phyloP scores from a whole-genome alignment of 495 filamentous ascomycete species.

The Aspergillus steynii region DNA sequence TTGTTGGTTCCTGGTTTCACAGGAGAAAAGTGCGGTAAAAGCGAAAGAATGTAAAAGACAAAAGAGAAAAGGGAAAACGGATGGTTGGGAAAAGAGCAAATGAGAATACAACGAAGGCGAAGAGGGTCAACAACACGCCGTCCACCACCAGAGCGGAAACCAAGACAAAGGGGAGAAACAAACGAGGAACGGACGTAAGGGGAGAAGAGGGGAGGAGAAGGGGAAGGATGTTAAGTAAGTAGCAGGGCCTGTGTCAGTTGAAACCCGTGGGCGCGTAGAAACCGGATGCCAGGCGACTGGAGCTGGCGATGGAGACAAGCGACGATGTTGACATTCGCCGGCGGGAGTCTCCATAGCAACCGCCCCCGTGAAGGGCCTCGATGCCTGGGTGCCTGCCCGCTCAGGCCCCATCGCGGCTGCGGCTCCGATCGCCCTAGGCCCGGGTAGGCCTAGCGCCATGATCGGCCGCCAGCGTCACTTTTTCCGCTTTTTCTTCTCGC shows the following conservation, averaged over 20 bases:
- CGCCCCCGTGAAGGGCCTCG: constrained; percentile 12
- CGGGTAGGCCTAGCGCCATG: constrained; percentile 20
- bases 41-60: constrained; percentile 22
- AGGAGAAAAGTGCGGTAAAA: constrained; percentile 20
- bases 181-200: constrained; percentile 17
- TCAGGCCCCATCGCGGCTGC: constrained; percentile 12
- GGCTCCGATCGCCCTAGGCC: constrained; percentile 33
- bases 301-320: constrained; percentile 2
- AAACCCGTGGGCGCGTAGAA: constrained; percentile 1
- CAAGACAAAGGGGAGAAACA: constrained; percentile 1
- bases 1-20: constrained; percentile 3
- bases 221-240: constrained; percentile 9
- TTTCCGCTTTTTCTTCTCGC: constrained; percentile 3
- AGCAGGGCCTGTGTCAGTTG: constrained; percentile 13
- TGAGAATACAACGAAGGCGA: constrained; percentile 12
- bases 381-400: constrained; percentile 19
- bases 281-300: neutral
- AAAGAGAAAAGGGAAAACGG: constrained; percentile 7
- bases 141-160: constrained; percentile 13
- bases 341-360: constrained; percentile 45
- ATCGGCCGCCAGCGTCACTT: neutral
- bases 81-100: constrained; percentile 6
- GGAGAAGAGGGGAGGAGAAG: constrained; percentile 17
- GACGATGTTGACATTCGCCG: constrained; percentile 34
- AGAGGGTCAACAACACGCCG: constrained; percentile 12